Base-by-base conservation (phyloP, 192 early-diverging fungal genomes). In the Polychytrium aggregatum region DNA sequence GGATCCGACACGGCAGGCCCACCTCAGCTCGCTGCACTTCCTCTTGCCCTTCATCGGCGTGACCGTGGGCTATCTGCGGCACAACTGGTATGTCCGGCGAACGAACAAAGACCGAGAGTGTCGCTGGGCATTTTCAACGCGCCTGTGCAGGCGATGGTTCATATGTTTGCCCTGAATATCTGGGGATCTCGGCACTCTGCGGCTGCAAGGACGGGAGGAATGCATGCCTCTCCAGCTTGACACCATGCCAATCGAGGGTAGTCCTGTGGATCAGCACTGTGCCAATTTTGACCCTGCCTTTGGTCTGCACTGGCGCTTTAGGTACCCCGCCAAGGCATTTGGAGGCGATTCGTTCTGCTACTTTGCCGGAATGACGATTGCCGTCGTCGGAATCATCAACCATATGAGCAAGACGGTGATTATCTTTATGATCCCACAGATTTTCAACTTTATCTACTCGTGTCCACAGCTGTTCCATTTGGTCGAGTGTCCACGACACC, bases 301-400 rank as follows among this genome's bases (percentile, higher is more conserved):
- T 4, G n/a, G 22, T 13, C 2, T 39, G 14, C 11, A 30, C 24
- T 29, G 17, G 44, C 18, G 25, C 42, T 36, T 4, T 44, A 83
- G 82, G 80, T 92, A 82, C 36, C 96, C 96, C 3, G 84, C 94
- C 1, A 67, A 67, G 0, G 82, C 88, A 8, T 97, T 99, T 78
- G 88, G 89, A 13, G 96, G 96, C 37, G 96, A 99, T 52, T 96
- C 94, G 0, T 95, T 82, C 55, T 84, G 85, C 57, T 99, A 99
- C 52, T 97, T 97, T 82, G 90, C 92, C 2, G 96, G 96, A 2
- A 99, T 99, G 93, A 89, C 87, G 0, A 92, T 99, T 74, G 90
- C 96, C 0, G 96, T 99, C 1, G 88, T 93, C 11, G 92, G 91
- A 0, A 92, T 99, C 50, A 55, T 93, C 36, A 85, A 88, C 10